Evolutionary conservation across 2,329 filamentous ascomycete species (phyloP), one percentile per base, ranked within the genome.

Genomic region (Fusarium sp.): DNA sequence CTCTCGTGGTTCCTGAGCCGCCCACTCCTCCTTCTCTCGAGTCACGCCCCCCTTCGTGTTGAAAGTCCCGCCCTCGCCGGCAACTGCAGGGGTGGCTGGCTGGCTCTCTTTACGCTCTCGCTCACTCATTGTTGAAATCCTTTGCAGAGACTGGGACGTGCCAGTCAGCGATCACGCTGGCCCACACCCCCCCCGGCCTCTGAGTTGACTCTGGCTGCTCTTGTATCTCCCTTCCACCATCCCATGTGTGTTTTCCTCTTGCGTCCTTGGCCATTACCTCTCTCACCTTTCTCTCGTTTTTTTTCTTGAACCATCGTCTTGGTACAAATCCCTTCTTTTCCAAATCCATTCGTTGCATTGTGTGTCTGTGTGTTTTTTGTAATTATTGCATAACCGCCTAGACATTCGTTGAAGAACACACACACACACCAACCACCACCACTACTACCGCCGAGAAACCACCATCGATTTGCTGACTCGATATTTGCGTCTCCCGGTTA

Each of bases 141-240:
- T 65, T 68, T 43, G 27, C 16, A 55, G 30, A 43, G 65, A 65
- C 65, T 68, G 31, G 31, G 63, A 63, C 64, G 63, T 68, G 43
- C 65, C 63, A 66, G 62, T 66, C 59, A 64, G 59, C 23, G 23
- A 23, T 23, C 23, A 23, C 23, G 5, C 23, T 68, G 59, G 54
- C 60, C 54, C 40, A 64, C 64, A 68, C 65, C 65, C 51, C 31
- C 16, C 41, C 39, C 39, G 34, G 47, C 50, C 37, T 27, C 23
- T 23, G 23, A 23, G 23, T 23, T 23, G 23, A 23, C 23, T 23
- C 23, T 23, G 23, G 18, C 23, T 34, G 31, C 39, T 65, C 48
- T 44, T 48, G 28, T 41, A 23, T 60, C 65, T 66, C 64, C 54
- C 60, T 70, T 72, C 46, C 28, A 18, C 28, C 30, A 30, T 53